Evolutionary conservation across 768 basidiomycete genomes (phyloP).

Genomic region (Collybia mongolica): DNA sequence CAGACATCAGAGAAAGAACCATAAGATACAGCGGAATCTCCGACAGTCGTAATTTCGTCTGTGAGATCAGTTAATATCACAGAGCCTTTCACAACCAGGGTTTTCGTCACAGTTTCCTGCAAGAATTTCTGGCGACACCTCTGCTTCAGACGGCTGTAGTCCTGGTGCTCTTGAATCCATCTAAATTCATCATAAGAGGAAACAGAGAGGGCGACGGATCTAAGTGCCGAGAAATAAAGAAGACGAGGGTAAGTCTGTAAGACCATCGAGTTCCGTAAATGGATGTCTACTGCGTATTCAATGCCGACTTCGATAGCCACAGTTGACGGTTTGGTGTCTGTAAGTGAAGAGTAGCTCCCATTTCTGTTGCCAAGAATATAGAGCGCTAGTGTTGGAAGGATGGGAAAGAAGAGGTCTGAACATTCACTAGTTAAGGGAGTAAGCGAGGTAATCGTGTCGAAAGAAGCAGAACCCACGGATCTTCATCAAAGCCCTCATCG

Average conservation of each 20-base stretch:
- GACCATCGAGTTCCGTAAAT: constrained; percentile 58
- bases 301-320: constrained; percentile 46
- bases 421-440: constrained; percentile 34
- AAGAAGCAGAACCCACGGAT: constrained; percentile 31
- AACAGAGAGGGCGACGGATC: constrained; percentile 49
- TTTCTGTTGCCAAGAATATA: constrained; percentile 44
- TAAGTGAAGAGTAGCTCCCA: constrained; percentile 15
- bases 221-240: constrained; percentile 54
- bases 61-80: constrained; percentile 53
- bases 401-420: constrained; percentile 53
- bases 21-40: constrained; percentile 45
- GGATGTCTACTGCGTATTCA: constrained; percentile 55
- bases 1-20: constrained; percentile 64
- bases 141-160: constrained; percentile 55
- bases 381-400: constrained; percentile 50
- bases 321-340: constrained; percentile 14
- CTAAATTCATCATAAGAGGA: constrained; percentile 58
- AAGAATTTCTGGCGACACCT: constrained; percentile 57
- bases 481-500: constrained; percentile 45
- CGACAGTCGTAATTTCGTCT: constrained; percentile 49
- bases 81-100: constrained; percentile 47
- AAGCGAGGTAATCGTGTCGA: neutral
- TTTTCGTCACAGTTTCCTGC: constrained; percentile 55
- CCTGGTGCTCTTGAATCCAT: constrained; percentile 52
- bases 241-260: constrained; percentile 50